Evolutionary conservation across 345 rosid species (phyloP).

Genomic region (Brassica juncea): DNA sequence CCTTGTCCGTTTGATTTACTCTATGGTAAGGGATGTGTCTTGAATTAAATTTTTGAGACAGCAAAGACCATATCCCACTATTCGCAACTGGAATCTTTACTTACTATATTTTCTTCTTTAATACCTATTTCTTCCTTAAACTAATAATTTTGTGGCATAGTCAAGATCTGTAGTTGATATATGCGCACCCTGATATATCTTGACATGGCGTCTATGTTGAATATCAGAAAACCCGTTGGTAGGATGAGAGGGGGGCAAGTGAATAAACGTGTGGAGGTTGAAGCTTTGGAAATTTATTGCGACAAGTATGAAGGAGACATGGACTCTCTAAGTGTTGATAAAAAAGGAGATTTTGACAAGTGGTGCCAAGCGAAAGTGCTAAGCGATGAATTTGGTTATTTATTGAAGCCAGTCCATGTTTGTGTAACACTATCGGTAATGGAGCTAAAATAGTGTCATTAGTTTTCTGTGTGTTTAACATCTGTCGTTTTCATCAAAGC

Average conservation of each 20-base stretch:
- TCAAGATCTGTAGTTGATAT: conserved; percentile 16
- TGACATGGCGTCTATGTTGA: conserved; percentile 26
- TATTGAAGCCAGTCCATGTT: conserved; percentile 63
- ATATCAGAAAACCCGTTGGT: conserved; percentile 40
- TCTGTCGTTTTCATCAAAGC: conserved; percentile 6
- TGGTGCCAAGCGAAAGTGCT: conserved; percentile 46
- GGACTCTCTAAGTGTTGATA: conserved; percentile 43
- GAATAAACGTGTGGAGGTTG: conserved; percentile 64
- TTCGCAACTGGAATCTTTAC: conserved; percentile 1
- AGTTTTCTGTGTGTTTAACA: conserved; percentile 17
- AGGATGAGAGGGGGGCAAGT: conserved; percentile 66
- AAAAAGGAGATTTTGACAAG: conserved; percentile 41
- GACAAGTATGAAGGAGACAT: conserved; percentile 46
- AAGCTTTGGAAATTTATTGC: conserved; percentile 78
- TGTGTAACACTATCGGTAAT: conserved; percentile 66
- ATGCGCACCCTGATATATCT: conserved; percentile 4
- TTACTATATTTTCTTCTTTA: conserved; percentile 4
- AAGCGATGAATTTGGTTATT: conserved; percentile 48
- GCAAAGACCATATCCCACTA: conserved; percentile 12
- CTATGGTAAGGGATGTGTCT: conserved; percentile 12
- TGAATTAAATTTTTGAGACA: conserved; percentile 14
- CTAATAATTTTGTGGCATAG: neutral
- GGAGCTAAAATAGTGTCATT: conserved; percentile 17
- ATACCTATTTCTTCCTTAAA: conserved; percentile 7
- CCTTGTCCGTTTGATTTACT: conserved; percentile 4